Conservation (phyloP, 2,329 filamentous ascomycete genomes). For the Sclerotinia glacialis region DNA sequence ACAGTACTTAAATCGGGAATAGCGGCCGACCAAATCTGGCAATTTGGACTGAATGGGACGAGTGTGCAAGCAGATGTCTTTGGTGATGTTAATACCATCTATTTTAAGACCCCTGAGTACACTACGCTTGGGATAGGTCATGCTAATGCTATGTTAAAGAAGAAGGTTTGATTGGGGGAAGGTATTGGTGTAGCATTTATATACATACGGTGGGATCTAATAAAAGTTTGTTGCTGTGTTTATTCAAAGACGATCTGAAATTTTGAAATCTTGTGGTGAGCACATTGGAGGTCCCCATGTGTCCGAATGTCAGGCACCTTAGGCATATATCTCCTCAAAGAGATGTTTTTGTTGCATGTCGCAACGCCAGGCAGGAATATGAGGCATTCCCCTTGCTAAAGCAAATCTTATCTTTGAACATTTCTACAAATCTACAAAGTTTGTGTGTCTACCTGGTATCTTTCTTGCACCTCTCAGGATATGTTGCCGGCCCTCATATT, state of each 20-base stretch:
- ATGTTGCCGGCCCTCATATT: not conserved
- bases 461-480: too few species aligned
- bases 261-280: not conserved
- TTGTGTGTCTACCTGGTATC: too few species aligned
- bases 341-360: constrained; percentile 2
- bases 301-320: not conserved
- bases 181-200: not conserved
- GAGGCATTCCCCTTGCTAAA: not conserved
- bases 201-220: not conserved
- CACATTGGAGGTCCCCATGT: not conserved
- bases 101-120: constrained; percentile 31
- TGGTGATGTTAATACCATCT: constrained; percentile 34
- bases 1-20: constrained; percentile 30
- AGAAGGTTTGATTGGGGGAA: constrained; percentile 23
- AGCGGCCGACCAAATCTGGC: constrained; percentile 35
- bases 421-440: too few species aligned
- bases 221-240: not conserved
- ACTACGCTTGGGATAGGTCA: constrained; percentile 29
- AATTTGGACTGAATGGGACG: constrained; percentile 31
- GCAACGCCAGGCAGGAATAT: constrained; percentile 11
- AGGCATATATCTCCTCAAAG: constrained; percentile 2
- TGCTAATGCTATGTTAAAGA: constrained; percentile 30
- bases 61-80: constrained; percentile 24
- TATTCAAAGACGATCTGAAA: not conserved
- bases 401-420: too few species aligned